These are phyloP conservation scores for Penicillium coprophilum DNA, from an alignment of 495 filamentous ascomycete genomes.

Conservation along the genomic window DNA sequence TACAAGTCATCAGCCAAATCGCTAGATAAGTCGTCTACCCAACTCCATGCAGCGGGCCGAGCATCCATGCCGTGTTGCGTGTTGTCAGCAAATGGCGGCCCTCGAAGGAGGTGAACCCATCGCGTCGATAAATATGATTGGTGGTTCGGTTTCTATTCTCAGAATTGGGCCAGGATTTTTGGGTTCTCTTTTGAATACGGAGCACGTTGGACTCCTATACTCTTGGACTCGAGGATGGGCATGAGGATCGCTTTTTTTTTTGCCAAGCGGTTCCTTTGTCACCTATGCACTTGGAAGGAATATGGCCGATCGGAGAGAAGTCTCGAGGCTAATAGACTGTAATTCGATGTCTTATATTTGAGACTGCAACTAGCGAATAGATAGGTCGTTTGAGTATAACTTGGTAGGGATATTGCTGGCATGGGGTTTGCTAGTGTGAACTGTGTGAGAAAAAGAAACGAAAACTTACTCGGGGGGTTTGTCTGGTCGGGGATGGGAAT, in stretches of 20 bases:
- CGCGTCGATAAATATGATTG: neutral
- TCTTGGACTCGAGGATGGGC: neutral
- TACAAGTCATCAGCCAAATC: constrained; percentile 9
- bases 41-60: constrained; percentile 27
- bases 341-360: constrained; percentile 4
- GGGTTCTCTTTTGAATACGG: neutral
- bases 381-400: neutral
- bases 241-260: neutral
- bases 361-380: neutral
- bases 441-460: neutral
- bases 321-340: neutral
- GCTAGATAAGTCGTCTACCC: constrained; percentile 17
- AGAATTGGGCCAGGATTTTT: constrained; percentile 1
- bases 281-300: neutral
- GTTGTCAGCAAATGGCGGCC: neutral
- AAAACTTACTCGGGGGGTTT: neutral
- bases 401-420: neutral
- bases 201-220: neutral
- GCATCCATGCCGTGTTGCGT: constrained; percentile 19
- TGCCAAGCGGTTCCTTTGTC: neutral
- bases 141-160: constrained; percentile 1
- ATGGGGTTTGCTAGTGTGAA: neutral
- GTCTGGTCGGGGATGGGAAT: neutral
- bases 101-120: neutral
- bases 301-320: neutral